Evolutionary conservation across 208 protist genomes (phyloP), one percentile per base, ranked within the genome.

Genomic region (Crithidia fasciculata): DNA sequence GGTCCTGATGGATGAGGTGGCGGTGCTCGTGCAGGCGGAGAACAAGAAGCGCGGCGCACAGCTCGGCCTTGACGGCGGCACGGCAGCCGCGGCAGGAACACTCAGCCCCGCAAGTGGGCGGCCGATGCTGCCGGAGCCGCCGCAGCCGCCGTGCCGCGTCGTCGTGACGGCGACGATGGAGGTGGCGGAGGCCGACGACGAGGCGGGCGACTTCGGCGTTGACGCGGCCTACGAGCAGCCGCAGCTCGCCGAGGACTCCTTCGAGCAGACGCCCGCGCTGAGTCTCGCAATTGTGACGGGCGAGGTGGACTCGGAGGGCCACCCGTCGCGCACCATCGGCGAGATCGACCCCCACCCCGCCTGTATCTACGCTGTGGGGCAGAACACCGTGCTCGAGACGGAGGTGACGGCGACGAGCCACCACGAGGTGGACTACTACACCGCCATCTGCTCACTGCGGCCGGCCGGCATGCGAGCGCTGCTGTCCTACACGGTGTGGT

Each of bases 401-500:
- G 81, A 84, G 50, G 62, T 94, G 28, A 54, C 41, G 15, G 76
- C 89, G 49, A 54, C 49, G 8, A 19, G 67, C 12, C 64, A 86
- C 3, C 18, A 62, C 18, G 56, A 61, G 8, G 68, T 76, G 0
- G 80, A 87, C 13, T 36, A 73, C 54, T 93, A 90, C 73, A 94
- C 78, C 16, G 63, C 87, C 40, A 68, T 95, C 18, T 82, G 84
- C 67, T 89, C 86, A 36, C 72, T 89, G 4, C 74, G 84, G 40
- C 86, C 90, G 4, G 52, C 64, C 1, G 83, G 79, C 4, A 75
- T 79, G 53, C 44, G 55, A 0, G 86, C 71, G 43, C 65, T 62
- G 9, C 61, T 96, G 12, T 45, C 82, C 5, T 88, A 90, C 66
- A 86, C 75, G 6, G 76, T 93, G 47, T 94, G 89, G 85, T 89